Evolutionary conservation across 805 yeast species (phyloP).

Genomic region (Barnettozyma sp.): DNA sequence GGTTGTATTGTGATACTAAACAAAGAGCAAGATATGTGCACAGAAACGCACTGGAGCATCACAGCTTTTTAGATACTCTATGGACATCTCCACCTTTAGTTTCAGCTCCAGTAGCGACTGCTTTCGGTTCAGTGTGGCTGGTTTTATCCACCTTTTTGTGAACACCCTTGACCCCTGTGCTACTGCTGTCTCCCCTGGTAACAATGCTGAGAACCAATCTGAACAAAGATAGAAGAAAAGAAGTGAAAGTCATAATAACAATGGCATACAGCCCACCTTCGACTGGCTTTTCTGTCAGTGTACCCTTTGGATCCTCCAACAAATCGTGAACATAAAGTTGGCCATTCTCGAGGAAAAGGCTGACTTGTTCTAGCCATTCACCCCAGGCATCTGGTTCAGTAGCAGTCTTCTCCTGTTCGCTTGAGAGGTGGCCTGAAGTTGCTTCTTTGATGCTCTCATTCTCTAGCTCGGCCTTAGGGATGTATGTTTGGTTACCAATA

Average conservation of each 20-base stretch:
- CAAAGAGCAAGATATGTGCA: too few species aligned
- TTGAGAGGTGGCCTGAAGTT: neutral
- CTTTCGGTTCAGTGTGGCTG: constrained; percentile 17
- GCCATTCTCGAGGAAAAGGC: constrained; percentile 15
- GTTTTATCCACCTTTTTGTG: constrained; percentile 5
- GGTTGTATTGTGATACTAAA: too few species aligned
- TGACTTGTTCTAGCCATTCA: neutral
- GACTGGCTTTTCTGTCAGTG: constrained; percentile 40
- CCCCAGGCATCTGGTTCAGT: neutral
- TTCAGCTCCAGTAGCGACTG: constrained; percentile 14
- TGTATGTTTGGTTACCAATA: constrained; percentile 72
- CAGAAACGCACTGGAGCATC: too few species aligned
- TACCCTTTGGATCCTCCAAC: constrained; percentile 36
- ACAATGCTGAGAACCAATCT: constrained; percentile 26
- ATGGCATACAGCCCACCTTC: constrained; percentile 44
- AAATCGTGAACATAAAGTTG: constrained; percentile 34
- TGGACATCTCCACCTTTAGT: neutral
- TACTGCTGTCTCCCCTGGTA: constrained; percentile 22
- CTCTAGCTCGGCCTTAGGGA: constrained; percentile 48
- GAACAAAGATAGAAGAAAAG: constrained; percentile 37
- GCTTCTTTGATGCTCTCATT: constrained; percentile 31
- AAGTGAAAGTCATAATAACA: constrained; percentile 33
- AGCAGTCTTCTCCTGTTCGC: neutral
- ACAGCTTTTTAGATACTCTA: neutral
- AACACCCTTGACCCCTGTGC: too few species aligned